phyloP scores from a whole-genome alignment of 176 grass and related monocot genomes.

The Paspalum vaginatum region DNA sequence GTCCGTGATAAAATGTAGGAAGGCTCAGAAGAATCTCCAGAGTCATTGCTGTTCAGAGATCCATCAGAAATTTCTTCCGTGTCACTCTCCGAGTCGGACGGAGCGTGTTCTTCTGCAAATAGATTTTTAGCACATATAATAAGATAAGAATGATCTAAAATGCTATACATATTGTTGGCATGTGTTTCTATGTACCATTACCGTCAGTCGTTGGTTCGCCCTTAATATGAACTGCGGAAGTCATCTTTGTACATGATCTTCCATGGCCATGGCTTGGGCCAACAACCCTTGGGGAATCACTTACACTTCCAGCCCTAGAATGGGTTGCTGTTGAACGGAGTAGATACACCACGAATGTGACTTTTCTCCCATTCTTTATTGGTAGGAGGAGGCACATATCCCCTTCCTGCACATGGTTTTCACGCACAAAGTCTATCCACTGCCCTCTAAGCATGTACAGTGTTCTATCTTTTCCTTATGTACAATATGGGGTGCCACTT shows the following conservation, averaged over 20 bases:
- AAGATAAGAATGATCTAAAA: background rate
- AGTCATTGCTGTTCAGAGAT: background rate
- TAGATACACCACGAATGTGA: slow-evolving; percentile 39
- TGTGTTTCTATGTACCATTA: background rate
- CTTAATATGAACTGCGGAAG: background rate
- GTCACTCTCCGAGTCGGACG: background rate
- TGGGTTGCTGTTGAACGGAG: slow-evolving; percentile 1
- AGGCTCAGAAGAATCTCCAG: background rate
- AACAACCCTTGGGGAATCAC: background rate
- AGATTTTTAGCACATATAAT: background rate
- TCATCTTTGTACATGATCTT: background rate
- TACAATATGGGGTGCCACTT: slow-evolving; percentile 49
- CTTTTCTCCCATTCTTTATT: background rate
- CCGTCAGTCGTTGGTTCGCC: slow-evolving; percentile 21
- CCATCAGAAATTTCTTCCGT: background rate
- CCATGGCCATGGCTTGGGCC: background rate
- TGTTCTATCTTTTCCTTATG: slow-evolving; percentile 7
- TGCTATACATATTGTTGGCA: background rate
- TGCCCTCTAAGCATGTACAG: slow-evolving; percentile 32
- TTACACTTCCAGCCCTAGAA: background rate
- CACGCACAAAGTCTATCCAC: slow-evolving; percentile 50
- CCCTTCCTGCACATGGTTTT: slow-evolving; percentile 52
- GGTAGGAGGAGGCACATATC: slow-evolving; percentile 51
- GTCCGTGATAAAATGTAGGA: background rate
- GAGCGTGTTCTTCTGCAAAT: slow-evolving; percentile 17